Conservation (phyloP, 2,329 filamentous ascomycete species). For the Sclerotiophoma versabilis region DNA sequence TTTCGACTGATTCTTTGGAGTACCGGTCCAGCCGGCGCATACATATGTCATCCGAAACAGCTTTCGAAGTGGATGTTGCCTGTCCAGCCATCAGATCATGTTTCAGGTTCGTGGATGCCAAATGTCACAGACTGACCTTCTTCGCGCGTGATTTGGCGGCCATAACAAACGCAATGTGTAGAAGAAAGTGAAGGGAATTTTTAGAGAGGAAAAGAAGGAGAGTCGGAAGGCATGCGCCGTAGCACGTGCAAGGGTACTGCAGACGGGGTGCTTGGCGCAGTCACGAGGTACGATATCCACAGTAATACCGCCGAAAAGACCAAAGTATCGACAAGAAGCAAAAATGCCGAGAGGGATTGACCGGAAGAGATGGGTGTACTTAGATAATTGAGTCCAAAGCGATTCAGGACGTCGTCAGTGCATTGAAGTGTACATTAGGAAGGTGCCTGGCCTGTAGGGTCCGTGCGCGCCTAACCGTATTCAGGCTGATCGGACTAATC, state of each 20-base stretch:
- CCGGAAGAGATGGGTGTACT: background rate
- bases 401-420: background rate
- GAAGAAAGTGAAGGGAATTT: conserved; percentile 5
- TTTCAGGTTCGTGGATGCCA: conserved; percentile 10
- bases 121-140: conserved; percentile 38
- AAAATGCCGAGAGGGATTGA: background rate
- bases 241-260: conserved; percentile 13
- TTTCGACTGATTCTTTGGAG: conserved; percentile 42
- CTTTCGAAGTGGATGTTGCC: conserved; percentile 37
- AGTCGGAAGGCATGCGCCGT: background rate
- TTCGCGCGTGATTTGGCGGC: conserved; percentile 44
- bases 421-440: conserved; percentile 3
- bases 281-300: conserved; percentile 9
- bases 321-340: background rate
- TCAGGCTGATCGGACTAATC: too few species aligned
- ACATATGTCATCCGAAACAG: conserved; percentile 36
- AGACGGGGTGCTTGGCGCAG: conserved; percentile 8
- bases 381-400: background rate
- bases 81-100: conserved; percentile 30
- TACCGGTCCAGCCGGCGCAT: conserved; percentile 32
- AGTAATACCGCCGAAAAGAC: background rate
- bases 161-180: conserved; percentile 26
- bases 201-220: background rate
- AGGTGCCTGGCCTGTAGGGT: background rate
- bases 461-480: too few species aligned